Evolutionary conservation across 2,329 filamentous ascomycete species (phyloP), one percentile per base, ranked within the genome.

Genomic region (Phaeosphaeria sp.): DNA sequence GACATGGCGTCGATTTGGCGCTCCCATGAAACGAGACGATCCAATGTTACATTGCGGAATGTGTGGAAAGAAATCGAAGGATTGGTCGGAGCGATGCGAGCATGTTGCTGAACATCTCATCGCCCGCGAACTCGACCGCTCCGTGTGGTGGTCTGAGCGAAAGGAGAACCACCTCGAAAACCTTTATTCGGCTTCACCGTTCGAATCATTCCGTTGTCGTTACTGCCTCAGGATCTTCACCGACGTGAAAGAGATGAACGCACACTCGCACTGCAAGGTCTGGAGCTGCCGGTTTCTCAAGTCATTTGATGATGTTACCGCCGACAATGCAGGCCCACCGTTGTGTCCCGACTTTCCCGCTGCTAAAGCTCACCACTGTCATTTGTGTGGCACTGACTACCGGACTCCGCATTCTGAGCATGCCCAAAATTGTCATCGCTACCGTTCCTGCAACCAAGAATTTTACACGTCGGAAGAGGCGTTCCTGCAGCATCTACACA

Each of bases 31-130:
- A 55, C 62, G 58, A 18, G 70, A 74, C 22, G 74, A 77, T 46
- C 73, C 74, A 13, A 74, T 76, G 72, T 63, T 76, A 10, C 69
- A 73, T 42, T 75, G 73, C 51, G 73, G 73, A 2, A 75, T 76
- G 47, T 76, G 73, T 53, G 72, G 72, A 1, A 73, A 72, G 44
- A 67, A 52, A 30, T 69, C 63, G n/a, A 71, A 64, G 52, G 65
- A 72, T 39, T 75, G 72, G 72, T 63, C 64, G 21, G 70, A 72
- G 30, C 64, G 73, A 25, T 74, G 71, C 49, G 66, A 72, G 39
- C 73, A 76, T 54, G 66, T 76, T 43, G 70, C 69, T 15, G 69
- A 74, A 52, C 73, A 76, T 54, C 62, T 76, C 41, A 62, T 66
- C 49, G 66, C 67, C 30, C 70, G 68, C 25, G 69, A 71, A 30